A percentile compares a stretch with the other conserved stretches of the same genome.
These are phyloP conservation scores for Aureobasidium uvarum DNA, from an alignment of 2,329 filamentous ascomycete genomes.

Conservation along the genomic window DNA sequence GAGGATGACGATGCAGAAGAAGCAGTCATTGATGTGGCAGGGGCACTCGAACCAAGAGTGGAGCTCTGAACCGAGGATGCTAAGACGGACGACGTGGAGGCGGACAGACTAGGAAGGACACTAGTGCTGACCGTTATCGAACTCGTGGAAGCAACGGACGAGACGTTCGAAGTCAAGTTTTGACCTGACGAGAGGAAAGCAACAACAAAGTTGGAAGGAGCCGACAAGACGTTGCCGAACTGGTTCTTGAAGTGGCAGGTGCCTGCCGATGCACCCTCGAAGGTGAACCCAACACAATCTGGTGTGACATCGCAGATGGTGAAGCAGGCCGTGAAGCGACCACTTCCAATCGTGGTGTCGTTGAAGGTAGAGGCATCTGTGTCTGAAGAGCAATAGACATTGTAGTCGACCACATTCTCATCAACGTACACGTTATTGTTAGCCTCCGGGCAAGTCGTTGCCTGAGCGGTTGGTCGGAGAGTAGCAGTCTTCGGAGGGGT, in stretches of 20 bases:
- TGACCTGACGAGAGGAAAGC: conserved; percentile 17
- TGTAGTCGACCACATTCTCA: conserved; percentile 29
- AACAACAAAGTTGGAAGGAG: conserved; percentile 25
- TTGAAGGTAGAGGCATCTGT: conserved; percentile 19
- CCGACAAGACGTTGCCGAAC: background rate
- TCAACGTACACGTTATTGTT: conserved; percentile 26
- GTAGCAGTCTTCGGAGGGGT: conserved; percentile 25
- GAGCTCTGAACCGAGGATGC: background rate
- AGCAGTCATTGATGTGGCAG: background rate
- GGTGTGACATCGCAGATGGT: conserved; percentile 29
- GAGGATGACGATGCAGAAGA: background rate
- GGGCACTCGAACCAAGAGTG: background rate
- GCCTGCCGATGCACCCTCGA: conserved; percentile 26
- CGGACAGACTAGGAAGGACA: background rate
- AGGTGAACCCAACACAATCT: conserved; percentile 28
- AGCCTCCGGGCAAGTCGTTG: conserved; percentile 24
- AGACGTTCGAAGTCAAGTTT: background rate
- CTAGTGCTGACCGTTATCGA: background rate
- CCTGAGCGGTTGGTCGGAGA: conserved; percentile 5
- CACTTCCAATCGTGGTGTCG: conserved; percentile 13
- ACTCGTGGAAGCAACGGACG: background rate
- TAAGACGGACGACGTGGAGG: background rate
- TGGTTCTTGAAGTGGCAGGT: conserved; percentile 28
- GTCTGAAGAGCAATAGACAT: conserved; percentile 29
- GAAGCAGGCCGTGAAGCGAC: conserved; percentile 30